Evolutionary conservation across 495 filamentous ascomycete species (phyloP).

Genomic region (Podospora conica): DNA sequence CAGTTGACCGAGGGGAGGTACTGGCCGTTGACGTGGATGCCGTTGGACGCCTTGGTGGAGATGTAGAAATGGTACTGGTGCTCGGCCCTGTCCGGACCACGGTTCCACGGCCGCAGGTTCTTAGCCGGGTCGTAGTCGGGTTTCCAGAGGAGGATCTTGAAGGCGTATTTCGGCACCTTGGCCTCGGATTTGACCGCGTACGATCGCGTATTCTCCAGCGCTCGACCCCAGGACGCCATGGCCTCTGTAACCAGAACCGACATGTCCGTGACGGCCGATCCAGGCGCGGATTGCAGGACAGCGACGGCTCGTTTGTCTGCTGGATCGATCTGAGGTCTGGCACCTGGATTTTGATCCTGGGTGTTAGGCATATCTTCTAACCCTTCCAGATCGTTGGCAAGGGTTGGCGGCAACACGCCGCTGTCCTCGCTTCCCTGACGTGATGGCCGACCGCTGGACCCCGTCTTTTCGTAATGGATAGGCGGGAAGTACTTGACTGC

Average conservation of each 20-base stretch:
- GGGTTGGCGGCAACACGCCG: conserved; percentile 10
- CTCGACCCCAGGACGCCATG: conserved; percentile 70
- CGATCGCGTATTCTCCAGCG: conserved; percentile 51
- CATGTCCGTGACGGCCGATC: conserved; percentile 46
- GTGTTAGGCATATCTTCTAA: conserved; percentile 14
- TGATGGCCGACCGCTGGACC: not conserved
- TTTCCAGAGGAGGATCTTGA: conserved; percentile 69
- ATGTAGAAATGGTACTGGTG: conserved; percentile 62
- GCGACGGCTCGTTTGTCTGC: conserved; percentile 25
- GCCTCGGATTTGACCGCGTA: conserved; percentile 54
- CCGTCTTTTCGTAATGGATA: conserved; percentile 2
- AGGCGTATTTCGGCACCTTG: conserved; percentile 73
- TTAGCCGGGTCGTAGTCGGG: conserved; percentile 49
- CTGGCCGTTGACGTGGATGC: conserved; percentile 67
- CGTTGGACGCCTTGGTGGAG: conserved; percentile 61
- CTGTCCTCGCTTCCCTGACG: not conserved
- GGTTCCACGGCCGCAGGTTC: conserved; percentile 36
- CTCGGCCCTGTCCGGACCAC: conserved; percentile 34
- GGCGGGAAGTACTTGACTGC: conserved; percentile 46
- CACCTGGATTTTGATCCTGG: conserved; percentile 10
- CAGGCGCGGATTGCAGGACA: conserved; percentile 32
- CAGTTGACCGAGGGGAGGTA: conserved; percentile 46
- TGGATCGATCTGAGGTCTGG: conserved; percentile 11
- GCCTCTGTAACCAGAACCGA: conserved; percentile 57
- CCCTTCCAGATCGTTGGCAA: conserved; percentile 17